Base-by-base conservation (phyloP, 2,329 filamentous ascomycete genomes). In the Fragosphaeria purpurea region DNA sequence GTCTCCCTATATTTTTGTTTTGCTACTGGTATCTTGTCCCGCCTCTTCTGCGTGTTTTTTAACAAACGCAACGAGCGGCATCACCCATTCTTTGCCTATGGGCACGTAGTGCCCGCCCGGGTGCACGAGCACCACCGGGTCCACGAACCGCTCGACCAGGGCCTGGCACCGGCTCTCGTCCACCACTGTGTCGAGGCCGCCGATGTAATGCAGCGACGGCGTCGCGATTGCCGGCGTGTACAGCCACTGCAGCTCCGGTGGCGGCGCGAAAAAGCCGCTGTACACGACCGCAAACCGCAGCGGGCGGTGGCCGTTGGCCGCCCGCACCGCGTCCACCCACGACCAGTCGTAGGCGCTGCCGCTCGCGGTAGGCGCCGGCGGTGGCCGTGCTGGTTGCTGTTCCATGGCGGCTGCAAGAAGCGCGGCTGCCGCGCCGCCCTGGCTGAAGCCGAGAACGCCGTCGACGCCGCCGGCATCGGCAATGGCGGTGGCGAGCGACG, bases 71-170 rank as follows among this genome's bases (percentile, higher is more conserved):
- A 60, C 82, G 56, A 94, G 67, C 35, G 84, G 84, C 72, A 84
- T 83, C 22, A 84, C 80, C 77, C 85, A 93, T 58, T 89, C 85
- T 70, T 85, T 88, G 58, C 83, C 80, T 53, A 88, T 82, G 0
- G 91, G 91, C 61, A 96, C 78, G 61, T 95, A 89, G 65, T 97
- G 91, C 0, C 90, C 90, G 7, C 91, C 91, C 1, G 91, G 90
- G 66, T 95, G 88, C 59, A 85, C 77, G 59, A 80, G 62, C 56
- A 79, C 72, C 61, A 72, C 44, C 0, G 74, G 72, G 34, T 72
- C 74, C 33, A 67, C 72, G 64, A 82, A 88, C 44, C 76, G 73
- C 31, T 88, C 81, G 3, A 86, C 74, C 52, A 96, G 67, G 30
- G 72, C 76, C 59, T 77, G 71, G 63, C 80, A 87, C 61, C 87